A percentile compares a stretch with the other conserved stretches of the same genome.
These are phyloP conservation scores for Fusarium sublunatum DNA, from an alignment of 2,329 filamentous ascomycete genomes.

Conservation along the genomic window DNA sequence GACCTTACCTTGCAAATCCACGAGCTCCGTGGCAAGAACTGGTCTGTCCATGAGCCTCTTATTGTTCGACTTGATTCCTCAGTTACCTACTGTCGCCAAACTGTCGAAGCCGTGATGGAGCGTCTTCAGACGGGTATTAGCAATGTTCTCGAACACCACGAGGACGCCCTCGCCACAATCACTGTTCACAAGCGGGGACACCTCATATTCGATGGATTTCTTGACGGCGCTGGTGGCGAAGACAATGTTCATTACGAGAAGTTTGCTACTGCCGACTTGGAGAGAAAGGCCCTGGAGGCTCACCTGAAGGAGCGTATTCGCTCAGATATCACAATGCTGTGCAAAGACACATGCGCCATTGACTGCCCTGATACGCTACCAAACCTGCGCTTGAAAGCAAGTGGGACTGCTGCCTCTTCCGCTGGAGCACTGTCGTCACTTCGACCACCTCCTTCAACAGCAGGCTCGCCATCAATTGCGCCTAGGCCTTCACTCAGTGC, in stretches of 20 bases:
- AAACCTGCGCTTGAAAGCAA: constrained; percentile 44
- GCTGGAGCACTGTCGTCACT: constrained; percentile 9
- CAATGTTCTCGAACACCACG: constrained; percentile 60
- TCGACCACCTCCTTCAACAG: constrained; percentile 21
- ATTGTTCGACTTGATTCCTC: constrained; percentile 57
- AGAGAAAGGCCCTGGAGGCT: constrained; percentile 53
- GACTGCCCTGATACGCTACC: constrained; percentile 47
- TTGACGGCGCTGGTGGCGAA: constrained; percentile 50
- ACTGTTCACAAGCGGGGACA: constrained; percentile 65
- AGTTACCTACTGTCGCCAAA: constrained; percentile 57
- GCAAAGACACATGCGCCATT: constrained; percentile 63
- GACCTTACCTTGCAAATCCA: constrained; percentile 62
- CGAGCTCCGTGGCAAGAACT: constrained; percentile 59
- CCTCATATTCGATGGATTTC: constrained; percentile 53
- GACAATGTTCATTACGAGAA: constrained; percentile 47
- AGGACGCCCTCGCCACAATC: constrained; percentile 58
- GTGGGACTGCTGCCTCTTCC: constrained; percentile 34
- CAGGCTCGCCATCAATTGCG: constrained; percentile 24
- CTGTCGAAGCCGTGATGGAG: constrained; percentile 61
- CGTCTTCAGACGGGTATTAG: constrained; percentile 63
- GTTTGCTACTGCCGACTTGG: constrained; percentile 51
- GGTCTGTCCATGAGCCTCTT: constrained; percentile 60
- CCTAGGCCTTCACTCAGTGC: constrained; percentile 28
- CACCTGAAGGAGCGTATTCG: constrained; percentile 59
- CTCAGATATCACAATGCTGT: constrained; percentile 61